A percentile compares a stretch with the other conserved stretches of the same genome.
These are phyloP conservation scores for Chaetomium fimeti DNA, from an alignment of 495 filamentous ascomycete genomes.

Conservation along the genomic window DNA sequence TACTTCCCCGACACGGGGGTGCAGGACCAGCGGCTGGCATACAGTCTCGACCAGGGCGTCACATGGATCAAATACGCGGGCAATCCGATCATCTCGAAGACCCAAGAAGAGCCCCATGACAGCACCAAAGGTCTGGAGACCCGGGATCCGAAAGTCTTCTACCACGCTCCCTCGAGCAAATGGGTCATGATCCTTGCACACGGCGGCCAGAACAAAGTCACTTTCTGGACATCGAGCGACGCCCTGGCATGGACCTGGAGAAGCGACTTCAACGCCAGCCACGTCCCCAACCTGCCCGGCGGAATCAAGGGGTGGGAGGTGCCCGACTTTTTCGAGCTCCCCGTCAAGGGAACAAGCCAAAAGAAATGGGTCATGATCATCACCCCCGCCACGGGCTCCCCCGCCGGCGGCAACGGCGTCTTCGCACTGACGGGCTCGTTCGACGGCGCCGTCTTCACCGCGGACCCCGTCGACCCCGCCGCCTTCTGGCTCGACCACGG, in stretches of 20 bases:
- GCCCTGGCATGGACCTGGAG: slow-evolving; percentile 6
- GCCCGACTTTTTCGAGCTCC: slow-evolving; percentile 6
- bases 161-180: slow-evolving; percentile 3
- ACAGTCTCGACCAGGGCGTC: slow-evolving; percentile 6
- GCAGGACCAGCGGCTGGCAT: slow-evolving; percentile 12
- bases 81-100: slow-evolving; percentile 5
- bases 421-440: slow-evolving; percentile 1
- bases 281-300: slow-evolving; percentile 1
- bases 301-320: slow-evolving; percentile 10
- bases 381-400: slow-evolving; percentile 1
- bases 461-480: slow-evolving; percentile 9
- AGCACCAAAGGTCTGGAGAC: background rate
- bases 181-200: slow-evolving; percentile 8
- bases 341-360: background rate
- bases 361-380: slow-evolving; percentile 10
- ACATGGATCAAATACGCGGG: slow-evolving; percentile 2
- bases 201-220: slow-evolving; percentile 5
- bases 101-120: slow-evolving; percentile 7
- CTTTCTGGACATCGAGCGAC: slow-evolving; percentile 5
- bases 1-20: background rate
- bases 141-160: slow-evolving; percentile 9
- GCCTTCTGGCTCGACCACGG: slow-evolving; percentile 8
- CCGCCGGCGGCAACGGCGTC: slow-evolving; percentile 7
- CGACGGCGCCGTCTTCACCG: background rate
- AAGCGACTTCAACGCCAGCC: background rate